Percentiles rank a stretch among this genome's conserved stretches.
Evolutionary conservation across 495 filamentous ascomycete genomes (phyloP).

Genomic region (Chlorociboria aeruginascens): DNA sequence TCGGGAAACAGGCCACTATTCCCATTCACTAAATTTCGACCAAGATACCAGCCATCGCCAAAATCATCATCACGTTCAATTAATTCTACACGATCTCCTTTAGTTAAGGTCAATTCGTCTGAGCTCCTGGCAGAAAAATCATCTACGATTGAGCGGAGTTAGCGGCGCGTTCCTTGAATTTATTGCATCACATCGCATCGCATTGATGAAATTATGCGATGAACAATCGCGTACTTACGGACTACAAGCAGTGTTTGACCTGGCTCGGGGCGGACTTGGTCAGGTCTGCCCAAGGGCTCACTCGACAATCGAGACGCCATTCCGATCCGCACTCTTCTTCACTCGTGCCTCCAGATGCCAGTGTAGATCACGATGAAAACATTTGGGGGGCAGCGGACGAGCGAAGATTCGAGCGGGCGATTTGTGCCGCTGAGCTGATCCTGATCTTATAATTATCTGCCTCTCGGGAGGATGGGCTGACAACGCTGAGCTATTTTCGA

Average conservation of each 20-base stretch:
- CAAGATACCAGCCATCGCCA: slow-evolving; percentile 94
- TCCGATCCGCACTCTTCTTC: slow-evolving; percentile 8
- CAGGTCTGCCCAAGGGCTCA: slow-evolving; percentile 19
- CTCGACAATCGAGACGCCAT: slow-evolving; percentile 34
- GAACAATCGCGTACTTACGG: slow-evolving; percentile 44
- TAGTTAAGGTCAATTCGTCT: slow-evolving; percentile 81
- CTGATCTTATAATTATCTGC: no score
- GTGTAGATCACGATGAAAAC: slow-evolving; percentile 4
- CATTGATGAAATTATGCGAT: background rate
- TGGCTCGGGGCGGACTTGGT: slow-evolving; percentile 35
- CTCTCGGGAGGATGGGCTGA: no score
- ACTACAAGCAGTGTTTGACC: slow-evolving; percentile 66
- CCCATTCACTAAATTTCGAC: slow-evolving; percentile 61
- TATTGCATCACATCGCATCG: background rate
- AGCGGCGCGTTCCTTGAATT: background rate
- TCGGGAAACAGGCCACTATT: slow-evolving; percentile 82
- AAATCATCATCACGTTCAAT: slow-evolving; percentile 96
- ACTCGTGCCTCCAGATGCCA: slow-evolving; percentile 7
- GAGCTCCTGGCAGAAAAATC: slow-evolving; percentile 82
- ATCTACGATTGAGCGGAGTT: slow-evolving; percentile 32
- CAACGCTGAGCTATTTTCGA: no score
- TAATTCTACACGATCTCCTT: slow-evolving; percentile 82
- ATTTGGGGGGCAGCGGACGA: slow-evolving; percentile 4
- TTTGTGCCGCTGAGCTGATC: no score
- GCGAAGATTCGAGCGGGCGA: no score